Evolutionary conservation across 1,139 yeast species (phyloP), one percentile per base, ranked within the genome.

Genomic region (Candida glucosophila): DNA sequence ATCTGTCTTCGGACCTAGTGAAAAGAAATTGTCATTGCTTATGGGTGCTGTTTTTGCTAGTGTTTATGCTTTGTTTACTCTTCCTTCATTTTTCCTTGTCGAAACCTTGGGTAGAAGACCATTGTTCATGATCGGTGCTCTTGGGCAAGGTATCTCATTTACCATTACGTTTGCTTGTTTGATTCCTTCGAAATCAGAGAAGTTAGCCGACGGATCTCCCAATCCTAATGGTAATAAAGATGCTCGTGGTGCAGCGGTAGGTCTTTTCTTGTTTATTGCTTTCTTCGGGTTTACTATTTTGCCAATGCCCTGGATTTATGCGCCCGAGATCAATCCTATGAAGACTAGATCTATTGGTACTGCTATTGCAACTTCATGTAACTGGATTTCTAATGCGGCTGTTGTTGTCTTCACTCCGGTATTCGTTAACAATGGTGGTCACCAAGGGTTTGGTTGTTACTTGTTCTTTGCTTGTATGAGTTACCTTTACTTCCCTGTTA

Each of bases 71-170:
- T 37, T 77, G 14, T 63, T 73, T 28, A 73, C 85, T 20, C 59
- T 73, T 38, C 78, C 80, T 24, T 71, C 82, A 3, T 72, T 72
- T 50, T 73, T 72, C 52, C 47, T 73, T 39, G 62, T 77, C 44
- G 90, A 81, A 43, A 61, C 66, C 25, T 50, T 78, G 21, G 77
- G 77, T 42, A 78, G 85, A 48, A 74, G 93, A 64, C 73, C 62
- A 30, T 55, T 69, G 44, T 58, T 69, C 43, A 52, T 67, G 35
- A 49, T 53, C 34, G 75, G 76, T 41, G 71, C 74, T 21, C 26
- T 46, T 26, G 73, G 73, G 31, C 69, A 63, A 44, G 67, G 56
- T 35, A 17, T 47, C 31, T 48, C 69, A 6, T 58, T 62, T 43
- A 41, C 54, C 5, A 52, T 62, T 28, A 54, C 67, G 6, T 61